A percentile compares a stretch with the other conserved stretches of the same genome.
These are phyloP conservation scores for Hydnomerulius pinastri DNA, from an alignment of 768 basidiomycete species.

Conservation along the genomic window DNA sequence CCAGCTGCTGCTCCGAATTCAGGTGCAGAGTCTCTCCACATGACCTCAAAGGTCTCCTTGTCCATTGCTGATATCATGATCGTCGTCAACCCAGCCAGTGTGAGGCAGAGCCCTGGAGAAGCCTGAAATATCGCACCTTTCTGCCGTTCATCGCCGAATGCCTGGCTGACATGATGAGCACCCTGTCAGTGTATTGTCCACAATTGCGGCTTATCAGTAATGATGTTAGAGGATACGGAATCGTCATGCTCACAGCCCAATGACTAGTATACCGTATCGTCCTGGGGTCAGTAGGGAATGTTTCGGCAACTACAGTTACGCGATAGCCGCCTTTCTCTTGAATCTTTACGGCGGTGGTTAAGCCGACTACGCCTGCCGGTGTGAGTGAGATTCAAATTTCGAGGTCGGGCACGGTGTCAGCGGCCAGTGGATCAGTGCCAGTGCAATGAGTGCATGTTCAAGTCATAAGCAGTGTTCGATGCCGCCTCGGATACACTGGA, in stretches of 20 bases:
- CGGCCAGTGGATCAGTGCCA: too few relatives aligned
- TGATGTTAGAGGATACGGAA: too few relatives aligned
- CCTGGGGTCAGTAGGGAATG: constrained; percentile 71
- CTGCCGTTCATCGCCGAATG: constrained; percentile 51
- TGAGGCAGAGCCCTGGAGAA: too few relatives aligned
- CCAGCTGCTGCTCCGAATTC: constrained; percentile 49
- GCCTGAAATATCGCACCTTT: too few relatives aligned
- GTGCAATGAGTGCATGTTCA: constrained; percentile 1
- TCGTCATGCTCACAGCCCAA: constrained; percentile 80
- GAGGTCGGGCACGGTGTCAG: too few relatives aligned
- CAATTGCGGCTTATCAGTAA: too few relatives aligned
- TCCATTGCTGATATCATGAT: constrained; percentile 53
- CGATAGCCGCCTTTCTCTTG: constrained; percentile 62
- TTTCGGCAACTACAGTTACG: constrained; percentile 72
- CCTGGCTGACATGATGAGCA: constrained; percentile 73
- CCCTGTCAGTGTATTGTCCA: constrained; percentile 60
- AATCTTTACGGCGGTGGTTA: constrained; percentile 72
- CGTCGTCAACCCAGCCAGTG: neutral
- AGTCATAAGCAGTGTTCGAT: constrained; percentile 1
- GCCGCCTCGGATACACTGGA: too few relatives aligned
- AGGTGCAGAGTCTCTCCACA: constrained; percentile 73
- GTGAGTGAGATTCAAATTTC: neutral
- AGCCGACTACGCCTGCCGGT: constrained; percentile 69
- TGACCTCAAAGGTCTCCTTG: constrained; percentile 67
- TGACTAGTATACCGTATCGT: constrained; percentile 76